phyloP scores from a whole-genome alignment of 2,329 filamentous ascomycete species.

The Neonectria sp. region DNA sequence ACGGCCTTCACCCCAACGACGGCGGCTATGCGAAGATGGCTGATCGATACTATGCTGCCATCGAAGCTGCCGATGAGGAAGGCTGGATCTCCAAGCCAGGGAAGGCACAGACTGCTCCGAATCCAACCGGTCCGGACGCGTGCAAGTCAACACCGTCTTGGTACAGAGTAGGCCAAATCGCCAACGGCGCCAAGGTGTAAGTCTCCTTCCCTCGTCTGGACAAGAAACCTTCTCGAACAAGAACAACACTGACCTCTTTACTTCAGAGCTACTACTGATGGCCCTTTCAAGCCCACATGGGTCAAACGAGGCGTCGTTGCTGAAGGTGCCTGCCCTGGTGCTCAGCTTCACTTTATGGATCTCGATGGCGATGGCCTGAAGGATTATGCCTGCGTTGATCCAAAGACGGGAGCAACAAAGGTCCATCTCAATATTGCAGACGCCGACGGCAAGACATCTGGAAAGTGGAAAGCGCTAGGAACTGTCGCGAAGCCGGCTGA shows the following conservation, averaged over 20 bases:
- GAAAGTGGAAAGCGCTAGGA: constrained; percentile 11
- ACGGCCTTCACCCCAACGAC: constrained; percentile 55
- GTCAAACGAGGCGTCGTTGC: neutral
- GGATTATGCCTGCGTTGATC: constrained; percentile 22
- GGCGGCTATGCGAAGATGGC: constrained; percentile 58
- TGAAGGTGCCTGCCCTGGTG: constrained; percentile 2
- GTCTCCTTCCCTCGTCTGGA: neutral
- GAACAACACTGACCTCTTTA: neutral
- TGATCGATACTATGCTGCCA: constrained; percentile 51
- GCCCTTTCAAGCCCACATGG: neutral
- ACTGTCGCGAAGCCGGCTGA: neutral
- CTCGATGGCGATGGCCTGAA: constrained; percentile 21
- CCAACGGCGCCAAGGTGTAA: constrained; percentile 10
- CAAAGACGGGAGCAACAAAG: neutral
- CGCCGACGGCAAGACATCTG: constrained; percentile 21
- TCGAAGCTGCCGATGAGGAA: constrained; percentile 40
- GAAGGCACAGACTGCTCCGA: neutral
- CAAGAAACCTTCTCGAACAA: neutral
- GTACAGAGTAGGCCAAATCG: constrained; percentile 10
- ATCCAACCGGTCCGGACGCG: neutral
- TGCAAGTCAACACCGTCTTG: constrained; percentile 13
- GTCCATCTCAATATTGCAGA: neutral
- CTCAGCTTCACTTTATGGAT: constrained; percentile 4
- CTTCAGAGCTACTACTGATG: constrained; percentile 4
- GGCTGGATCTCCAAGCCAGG: constrained; percentile 31